Evolutionary conservation across 2,329 filamentous ascomycete species (phyloP), one percentile per base, ranked within the genome.

Genomic region (Nigrospora oryzae): DNA sequence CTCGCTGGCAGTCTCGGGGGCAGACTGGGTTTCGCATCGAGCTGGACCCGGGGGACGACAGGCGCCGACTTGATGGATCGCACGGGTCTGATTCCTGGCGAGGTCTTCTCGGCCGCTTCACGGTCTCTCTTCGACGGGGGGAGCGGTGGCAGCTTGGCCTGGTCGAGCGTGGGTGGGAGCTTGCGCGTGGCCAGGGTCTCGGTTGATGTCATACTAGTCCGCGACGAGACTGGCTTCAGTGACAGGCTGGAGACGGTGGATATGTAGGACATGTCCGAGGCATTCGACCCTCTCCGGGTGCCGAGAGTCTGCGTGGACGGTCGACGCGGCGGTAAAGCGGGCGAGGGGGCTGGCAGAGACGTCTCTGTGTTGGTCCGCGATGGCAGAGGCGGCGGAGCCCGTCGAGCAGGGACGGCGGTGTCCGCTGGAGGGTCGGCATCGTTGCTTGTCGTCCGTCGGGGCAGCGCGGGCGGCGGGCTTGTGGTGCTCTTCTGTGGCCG

Each of bases 221-320:
- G 65, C 2, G 75, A 76, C 10, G 69, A 72, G 28, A 62, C 55
- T 3, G 64, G 64, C 32, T 66, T 69, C 36, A 76, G 51, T 1
- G 77, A 81, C 17, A 75, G 57, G 2, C 67, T 70, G 4, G 79
- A 82, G 14, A 75, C 55, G 11, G 67, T 68, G 7, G 78, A 83
- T 35, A 70, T 63, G 46, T 74, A 65, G 3, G 78, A 82, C 12
- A 71, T 54, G 30, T 77, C 76, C 3, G 79, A 83, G 0, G 78
- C 75, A 36, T 73, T 73, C 15, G 80, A 83, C 40, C 68, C 74
- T 45, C 75, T 70, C 19, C 78, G 69, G 5, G 62, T 62, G 17
- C 59, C 58, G 32, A 73, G 57, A 13, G 62, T 59, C 48, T 75
- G 69, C 7, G 65, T 59, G 2, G 73, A 73, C 2, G 70, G 58